Conservation (phyloP, 1,139 yeast species). For the Blastobotrys arbuscula region DNA sequence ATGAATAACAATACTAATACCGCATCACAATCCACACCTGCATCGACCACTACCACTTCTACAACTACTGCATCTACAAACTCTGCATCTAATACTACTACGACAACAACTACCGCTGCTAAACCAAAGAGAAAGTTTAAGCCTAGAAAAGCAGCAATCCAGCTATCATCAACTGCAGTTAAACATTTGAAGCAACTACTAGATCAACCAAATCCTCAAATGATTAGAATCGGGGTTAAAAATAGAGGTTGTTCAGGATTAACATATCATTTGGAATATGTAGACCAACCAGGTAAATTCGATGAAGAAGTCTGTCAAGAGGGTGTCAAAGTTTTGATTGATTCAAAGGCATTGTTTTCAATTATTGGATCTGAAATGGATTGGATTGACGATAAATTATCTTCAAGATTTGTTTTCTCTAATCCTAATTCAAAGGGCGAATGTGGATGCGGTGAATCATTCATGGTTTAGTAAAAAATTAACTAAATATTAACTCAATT, state of each 20-base stretch:
- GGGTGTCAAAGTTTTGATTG: conserved; percentile 87
- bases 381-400: conserved; percentile 90
- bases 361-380: conserved; percentile 98
- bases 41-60: not conserved
- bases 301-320: conserved; percentile 86
- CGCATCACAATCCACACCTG: not conserved
- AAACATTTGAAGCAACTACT: conserved; percentile 60
- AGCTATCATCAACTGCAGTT: conserved; percentile 69
- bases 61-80: not conserved
- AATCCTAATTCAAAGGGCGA: conserved; percentile 97
- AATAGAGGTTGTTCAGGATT: conserved; percentile 97
- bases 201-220: conserved; percentile 79
- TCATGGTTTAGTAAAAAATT: conserved; percentile 62
- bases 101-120: conserved; percentile 13
- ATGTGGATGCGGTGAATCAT: conserved; percentile 98
- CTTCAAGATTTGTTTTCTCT: conserved; percentile 82
- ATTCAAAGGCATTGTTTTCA: conserved; percentile 90
- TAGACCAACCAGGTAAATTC: conserved; percentile 81
- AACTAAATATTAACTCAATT: not conserved
- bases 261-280: conserved; percentile 86
- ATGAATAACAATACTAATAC: not conserved
- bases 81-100: not conserved
- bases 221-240: conserved; percentile 88
- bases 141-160: conserved; percentile 85
- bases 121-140: conserved; percentile 54